phyloP scores from a whole-genome alignment of 2,329 filamentous ascomycete genomes.

The Penicillium sp. region DNA sequence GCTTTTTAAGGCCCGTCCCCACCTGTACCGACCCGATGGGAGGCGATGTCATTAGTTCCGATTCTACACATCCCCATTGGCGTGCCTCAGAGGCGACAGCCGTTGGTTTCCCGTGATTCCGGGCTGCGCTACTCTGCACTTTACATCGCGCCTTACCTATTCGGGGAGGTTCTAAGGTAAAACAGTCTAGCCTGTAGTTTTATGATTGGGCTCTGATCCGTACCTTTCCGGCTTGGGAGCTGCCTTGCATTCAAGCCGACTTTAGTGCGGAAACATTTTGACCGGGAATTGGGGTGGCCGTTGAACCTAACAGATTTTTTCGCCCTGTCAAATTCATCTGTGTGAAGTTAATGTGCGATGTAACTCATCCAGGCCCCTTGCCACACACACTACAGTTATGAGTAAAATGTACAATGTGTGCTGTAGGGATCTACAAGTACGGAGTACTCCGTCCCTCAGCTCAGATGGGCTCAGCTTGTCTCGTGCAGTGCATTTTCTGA shows the following conservation, averaged over 20 bases:
- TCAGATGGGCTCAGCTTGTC: background rate
- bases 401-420: background rate
- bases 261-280: background rate
- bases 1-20: slow-evolving; percentile 15
- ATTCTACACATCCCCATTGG: slow-evolving; percentile 1
- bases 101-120: slow-evolving; percentile 22
- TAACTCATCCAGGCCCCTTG: background rate
- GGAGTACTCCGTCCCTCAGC: too few species aligned
- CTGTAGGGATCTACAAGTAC: background rate
- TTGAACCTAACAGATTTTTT: background rate
- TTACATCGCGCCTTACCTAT: background rate
- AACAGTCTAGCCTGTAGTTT: background rate
- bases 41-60: slow-evolving; percentile 4
- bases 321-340: slow-evolving; percentile 1
- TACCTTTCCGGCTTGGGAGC: background rate
- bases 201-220: slow-evolving; percentile 2
- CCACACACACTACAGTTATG: background rate
- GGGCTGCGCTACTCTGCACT: slow-evolving; percentile 7
- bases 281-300: slow-evolving; percentile 2
- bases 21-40: slow-evolving; percentile 22
- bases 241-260: slow-evolving; percentile 2
- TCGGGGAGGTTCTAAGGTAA: slow-evolving; percentile 9
- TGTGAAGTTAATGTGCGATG: background rate
- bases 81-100: slow-evolving; percentile 11
- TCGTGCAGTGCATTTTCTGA: background rate